Evolutionary conservation across 106 monocot genomes (phyloP).

Genomic region (Posidonia australis): DNA sequence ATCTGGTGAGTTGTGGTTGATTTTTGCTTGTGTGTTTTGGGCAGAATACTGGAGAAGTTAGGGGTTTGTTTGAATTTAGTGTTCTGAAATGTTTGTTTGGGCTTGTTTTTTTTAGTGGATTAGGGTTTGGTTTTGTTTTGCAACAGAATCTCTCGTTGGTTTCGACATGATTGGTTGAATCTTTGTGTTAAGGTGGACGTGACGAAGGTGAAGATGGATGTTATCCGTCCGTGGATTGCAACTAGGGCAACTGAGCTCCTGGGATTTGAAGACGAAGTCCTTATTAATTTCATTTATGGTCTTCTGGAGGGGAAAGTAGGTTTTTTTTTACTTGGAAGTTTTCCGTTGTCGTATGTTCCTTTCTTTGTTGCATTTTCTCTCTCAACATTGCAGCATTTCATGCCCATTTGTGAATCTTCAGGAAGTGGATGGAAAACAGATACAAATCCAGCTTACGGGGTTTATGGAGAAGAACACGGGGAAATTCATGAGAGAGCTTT

Average conservation of each 20-base stretch:
- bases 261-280: constrained; percentile 96
- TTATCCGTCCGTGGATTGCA: constrained; percentile 94
- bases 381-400: background rate
- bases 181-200: constrained; percentile 57
- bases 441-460: constrained; percentile 91
- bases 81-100: background rate
- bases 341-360: background rate
- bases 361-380: background rate
- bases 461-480: constrained; percentile 95
- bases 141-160: background rate
- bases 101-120: background rate
- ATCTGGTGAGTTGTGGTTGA: constrained; percentile 27
- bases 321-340: background rate
- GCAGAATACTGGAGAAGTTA: background rate
- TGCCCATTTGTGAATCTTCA: constrained; percentile 6
- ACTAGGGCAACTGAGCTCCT: constrained; percentile 78
- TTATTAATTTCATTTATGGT: constrained; percentile 89
- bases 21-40: background rate
- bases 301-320: constrained; percentile 70
- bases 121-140: background rate
- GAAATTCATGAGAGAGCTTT: constrained; percentile 98
- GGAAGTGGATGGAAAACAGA: constrained; percentile 80
- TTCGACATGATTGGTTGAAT: background rate
- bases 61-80: background rate
- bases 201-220: constrained; percentile 93